Conservation (phyloP, 2,329 filamentous ascomycete genomes). For the Didymella arachidicola region DNA sequence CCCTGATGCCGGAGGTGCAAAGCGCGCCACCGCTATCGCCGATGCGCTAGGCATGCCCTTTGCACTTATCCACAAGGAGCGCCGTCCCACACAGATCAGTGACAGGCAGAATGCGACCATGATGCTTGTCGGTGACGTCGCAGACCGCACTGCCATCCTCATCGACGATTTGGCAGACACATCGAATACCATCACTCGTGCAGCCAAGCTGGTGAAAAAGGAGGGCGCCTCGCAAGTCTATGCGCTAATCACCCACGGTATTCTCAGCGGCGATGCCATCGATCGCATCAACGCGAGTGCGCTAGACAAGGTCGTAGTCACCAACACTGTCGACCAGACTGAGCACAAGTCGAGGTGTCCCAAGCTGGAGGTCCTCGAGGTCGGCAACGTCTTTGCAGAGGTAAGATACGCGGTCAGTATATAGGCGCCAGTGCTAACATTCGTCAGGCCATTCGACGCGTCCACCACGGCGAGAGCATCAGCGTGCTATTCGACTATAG, state of each 20-base stretch:
- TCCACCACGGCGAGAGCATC: constrained; percentile 98
- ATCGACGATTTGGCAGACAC: constrained; percentile 96
- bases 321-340: constrained; percentile 90
- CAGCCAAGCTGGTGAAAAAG: constrained; percentile 95
- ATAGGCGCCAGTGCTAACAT: neutral
- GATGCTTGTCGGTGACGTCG: constrained; percentile 92
- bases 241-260: constrained; percentile 91
- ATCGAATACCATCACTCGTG: constrained; percentile 94
- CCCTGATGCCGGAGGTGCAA: constrained; percentile 94
- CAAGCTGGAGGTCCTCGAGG: constrained; percentile 91
- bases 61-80: constrained; percentile 98
- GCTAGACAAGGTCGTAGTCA: constrained; percentile 92
- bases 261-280: constrained; percentile 94
- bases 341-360: constrained; percentile 79
- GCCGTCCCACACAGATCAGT: constrained; percentile 84
- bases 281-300: constrained; percentile 91
- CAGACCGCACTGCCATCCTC: constrained; percentile 82
- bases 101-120: constrained; percentile 84
- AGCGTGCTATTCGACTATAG: constrained; percentile 92
- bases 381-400: constrained; percentile 89
- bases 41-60: constrained; percentile 94
- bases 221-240: constrained; percentile 89
- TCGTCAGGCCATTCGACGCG: constrained; percentile 79
- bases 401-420: constrained; percentile 50
- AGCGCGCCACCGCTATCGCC: constrained; percentile 93